Evolutionary conservation across 139 green algal genomes (phyloP), one percentile per base, ranked within the genome.

Genomic region (Micromonas pusilla): DNA sequence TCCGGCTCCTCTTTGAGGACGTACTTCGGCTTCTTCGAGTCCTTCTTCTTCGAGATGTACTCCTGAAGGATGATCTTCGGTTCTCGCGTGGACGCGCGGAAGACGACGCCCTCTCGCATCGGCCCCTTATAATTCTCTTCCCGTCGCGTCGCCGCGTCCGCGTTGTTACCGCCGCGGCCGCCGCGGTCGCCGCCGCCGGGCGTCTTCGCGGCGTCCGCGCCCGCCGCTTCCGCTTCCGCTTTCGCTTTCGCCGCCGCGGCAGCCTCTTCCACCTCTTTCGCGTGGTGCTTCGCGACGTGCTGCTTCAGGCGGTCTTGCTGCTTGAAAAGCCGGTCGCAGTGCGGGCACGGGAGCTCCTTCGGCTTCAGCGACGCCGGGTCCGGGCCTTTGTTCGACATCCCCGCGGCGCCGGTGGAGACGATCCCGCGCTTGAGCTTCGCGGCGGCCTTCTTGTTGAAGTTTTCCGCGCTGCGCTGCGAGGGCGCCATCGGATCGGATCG

Each of bases 321-420:
- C 66, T 81, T 81, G 66, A 81, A 81, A 1, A 70, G 67, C 30
- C 76, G 65, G 28, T 81, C 76, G 45, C 76, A 81, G 66, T 81
- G 52, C 37, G 76, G 76, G 70, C 76, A 81, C 45, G 37, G 76
- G 21, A 71, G 39, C 23, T 81, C 76, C 19, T 72, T 73, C 2
- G 28, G 23, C 33, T 75, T 62, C 37, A 75, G 68, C 37, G n/a
- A 34, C 37, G 3, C 21, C 1, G 0, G 26, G 3, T 75, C 26
- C 19, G 33, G n/a, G 37, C 1, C 53, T 75, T 75, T 26, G 9
- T 53, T 9, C 37, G 32, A n/a, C 52, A 62, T n/a, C n/a, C n/a
- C n/a, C n/a, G n/a, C n/a, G 5, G 37, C 68, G 21, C 68, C 68
- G 1, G 37, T 75, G 37, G 37, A 13, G 26, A 75, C 68, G 68